Conservation (phyloP, 164 flowering plant genomes). For the Magnolia kwangsiensis region DNA sequence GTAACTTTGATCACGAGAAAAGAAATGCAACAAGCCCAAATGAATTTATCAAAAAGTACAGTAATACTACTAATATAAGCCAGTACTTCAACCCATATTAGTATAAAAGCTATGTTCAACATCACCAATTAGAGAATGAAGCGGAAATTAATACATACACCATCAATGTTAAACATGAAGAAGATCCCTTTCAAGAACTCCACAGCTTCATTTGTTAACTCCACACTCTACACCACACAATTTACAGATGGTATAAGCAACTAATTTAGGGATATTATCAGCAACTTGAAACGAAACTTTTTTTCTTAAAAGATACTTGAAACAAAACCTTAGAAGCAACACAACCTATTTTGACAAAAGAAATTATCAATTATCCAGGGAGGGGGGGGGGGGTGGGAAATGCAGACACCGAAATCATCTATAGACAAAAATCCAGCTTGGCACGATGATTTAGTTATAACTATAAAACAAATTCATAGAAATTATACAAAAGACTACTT, state of each 20-base stretch:
- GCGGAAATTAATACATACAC: constrained; percentile 38
- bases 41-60: no score
- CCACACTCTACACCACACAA: constrained; percentile 59
- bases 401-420: no score
- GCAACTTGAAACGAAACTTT: constrained; percentile 1
- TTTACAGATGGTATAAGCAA: neutral
- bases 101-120: neutral
- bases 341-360: neutral
- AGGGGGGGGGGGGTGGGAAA: no score
- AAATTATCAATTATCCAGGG: no score
- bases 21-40: neutral
- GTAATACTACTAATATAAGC: no score
- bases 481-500: no score
- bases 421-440: neutral
- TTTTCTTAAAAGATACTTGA: no score
- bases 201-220: constrained; percentile 77
- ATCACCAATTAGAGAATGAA: constrained; percentile 1
- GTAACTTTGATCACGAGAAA: no score
- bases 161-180: constrained; percentile 52
- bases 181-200: constrained; percentile 64
- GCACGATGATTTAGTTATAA: neutral
- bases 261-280: neutral
- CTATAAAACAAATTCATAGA: neutral
- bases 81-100: neutral
- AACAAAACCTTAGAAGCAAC: neutral